These are phyloP conservation scores for Trichophyton schoenleinii DNA, from an alignment of 2,329 filamentous ascomycete genomes.

Conservation along the genomic window DNA sequence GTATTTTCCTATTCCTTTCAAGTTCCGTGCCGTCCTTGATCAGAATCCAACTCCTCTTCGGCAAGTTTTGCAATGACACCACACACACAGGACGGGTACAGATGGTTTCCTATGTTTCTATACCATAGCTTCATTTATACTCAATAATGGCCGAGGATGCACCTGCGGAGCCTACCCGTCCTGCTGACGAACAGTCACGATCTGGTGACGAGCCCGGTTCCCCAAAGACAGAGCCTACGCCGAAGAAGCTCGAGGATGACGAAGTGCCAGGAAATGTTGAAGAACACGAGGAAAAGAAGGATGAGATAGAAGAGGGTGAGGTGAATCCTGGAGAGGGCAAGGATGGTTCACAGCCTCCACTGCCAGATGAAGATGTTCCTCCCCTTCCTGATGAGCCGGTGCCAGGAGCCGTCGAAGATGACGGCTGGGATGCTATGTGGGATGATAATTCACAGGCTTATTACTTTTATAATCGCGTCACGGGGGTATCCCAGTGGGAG, in stretches of 20 bases:
- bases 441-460: constrained; percentile 55
- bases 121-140: constrained; percentile 1
- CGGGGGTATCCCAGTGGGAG: constrained; percentile 64
- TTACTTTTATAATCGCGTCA: constrained; percentile 79
- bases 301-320: constrained; percentile 13
- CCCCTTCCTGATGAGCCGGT: constrained; percentile 43
- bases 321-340: constrained; percentile 9
- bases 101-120: constrained; percentile 2
- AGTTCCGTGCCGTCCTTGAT: not conserved
- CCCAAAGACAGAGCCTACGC: not conserved
- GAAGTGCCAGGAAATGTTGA: not conserved
- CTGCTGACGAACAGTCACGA: not conserved
- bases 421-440: constrained; percentile 75
- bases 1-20: not conserved
- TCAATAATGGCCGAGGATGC: constrained; percentile 2
- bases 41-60: not conserved
- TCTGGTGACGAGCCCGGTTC: not conserved
- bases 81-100: not conserved
- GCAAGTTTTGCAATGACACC: constrained; percentile 2
- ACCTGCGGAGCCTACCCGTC: not conserved
- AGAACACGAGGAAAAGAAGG: not conserved
- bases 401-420: constrained; percentile 37
- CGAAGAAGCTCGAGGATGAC: not conserved
- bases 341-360: constrained; percentile 24
- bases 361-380: constrained; percentile 33